Evolutionary conservation across 1,139 yeast genomes (phyloP).

Genomic region (Pneumocystis wakefieldiae): DNA sequence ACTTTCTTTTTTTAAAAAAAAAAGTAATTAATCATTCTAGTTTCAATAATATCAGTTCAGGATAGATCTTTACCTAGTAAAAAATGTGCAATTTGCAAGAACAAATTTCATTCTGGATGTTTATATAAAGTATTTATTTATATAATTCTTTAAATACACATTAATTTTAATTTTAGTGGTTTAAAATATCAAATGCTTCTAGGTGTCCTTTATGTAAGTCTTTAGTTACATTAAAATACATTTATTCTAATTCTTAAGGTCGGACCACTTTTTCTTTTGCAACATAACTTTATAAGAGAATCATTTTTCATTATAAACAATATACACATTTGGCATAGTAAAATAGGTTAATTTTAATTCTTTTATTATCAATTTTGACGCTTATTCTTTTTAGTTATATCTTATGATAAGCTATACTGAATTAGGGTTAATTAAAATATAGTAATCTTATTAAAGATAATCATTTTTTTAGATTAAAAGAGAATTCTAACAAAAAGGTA

Average conservation of each 20-base stretch:
- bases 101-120: conserved; percentile 94
- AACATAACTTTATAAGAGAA: neutral
- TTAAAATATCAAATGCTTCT: conserved; percentile 78
- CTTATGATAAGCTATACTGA: too few species aligned
- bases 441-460: too few species aligned
- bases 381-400: too few species aligned
- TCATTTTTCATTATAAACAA: neutral
- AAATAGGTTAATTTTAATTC: too few species aligned
- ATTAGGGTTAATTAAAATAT: too few species aligned
- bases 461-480: too few species aligned
- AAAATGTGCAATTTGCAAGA: conserved; percentile 75
- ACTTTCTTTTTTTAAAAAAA: conserved; percentile 20
- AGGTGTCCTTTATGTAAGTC: conserved; percentile 92
- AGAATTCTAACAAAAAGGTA: too few species aligned
- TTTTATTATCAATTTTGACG: too few species aligned
- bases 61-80: conserved; percentile 85
- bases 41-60: conserved; percentile 44
- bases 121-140: conserved; percentile 40
- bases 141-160: neutral
- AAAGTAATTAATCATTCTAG: conserved; percentile 3
- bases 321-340: neutral
- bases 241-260: neutral
- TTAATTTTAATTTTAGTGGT: conserved; percentile 40
- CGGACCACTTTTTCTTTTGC: neutral
- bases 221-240: conserved; percentile 38